These are phyloP conservation scores for Dendrobium officinale DNA, from an alignment of 106 monocot species.

Conservation along the genomic window DNA sequence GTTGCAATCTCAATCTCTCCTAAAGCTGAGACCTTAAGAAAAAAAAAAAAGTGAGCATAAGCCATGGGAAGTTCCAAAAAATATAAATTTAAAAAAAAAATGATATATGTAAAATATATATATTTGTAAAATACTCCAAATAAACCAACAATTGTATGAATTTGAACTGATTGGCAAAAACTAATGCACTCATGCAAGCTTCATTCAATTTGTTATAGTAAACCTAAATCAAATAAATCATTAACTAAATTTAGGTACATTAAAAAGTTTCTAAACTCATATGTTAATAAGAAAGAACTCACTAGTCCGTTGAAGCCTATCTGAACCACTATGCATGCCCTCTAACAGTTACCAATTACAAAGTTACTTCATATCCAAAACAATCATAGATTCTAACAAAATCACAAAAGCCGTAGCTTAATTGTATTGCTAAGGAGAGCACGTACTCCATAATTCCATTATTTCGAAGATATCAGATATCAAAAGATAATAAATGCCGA, in stretches of 20 bases:
- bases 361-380: not conserved
- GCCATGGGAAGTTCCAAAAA: not conserved
- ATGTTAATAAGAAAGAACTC: not conserved
- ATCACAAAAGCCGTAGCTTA: not conserved
- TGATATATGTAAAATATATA: not conserved
- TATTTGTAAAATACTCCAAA: not conserved
- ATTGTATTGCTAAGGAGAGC: not conserved
- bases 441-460: not conserved
- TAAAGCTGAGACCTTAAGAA: slow-evolving; percentile 72
- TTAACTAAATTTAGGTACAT: not conserved
- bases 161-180: not conserved
- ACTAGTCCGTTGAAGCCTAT: not conserved
- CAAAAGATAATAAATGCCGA: not conserved
- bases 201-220: not conserved
- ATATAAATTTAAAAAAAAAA: not conserved
- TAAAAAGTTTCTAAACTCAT: not conserved
- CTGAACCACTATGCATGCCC: not conserved
- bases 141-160: not conserved
- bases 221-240: not conserved
- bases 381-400: not conserved
- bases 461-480: not conserved
- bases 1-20: slow-evolving; percentile 96
- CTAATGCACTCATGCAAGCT: not conserved
- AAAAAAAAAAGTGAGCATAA: slow-evolving; percentile 12
- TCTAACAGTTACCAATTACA: not conserved